Percentiles rank a stretch among this genome's conserved stretches.
phyloP scores from a whole-genome alignment of 75 land plant genomes.

The Sequoiadendron giganteum region DNA sequence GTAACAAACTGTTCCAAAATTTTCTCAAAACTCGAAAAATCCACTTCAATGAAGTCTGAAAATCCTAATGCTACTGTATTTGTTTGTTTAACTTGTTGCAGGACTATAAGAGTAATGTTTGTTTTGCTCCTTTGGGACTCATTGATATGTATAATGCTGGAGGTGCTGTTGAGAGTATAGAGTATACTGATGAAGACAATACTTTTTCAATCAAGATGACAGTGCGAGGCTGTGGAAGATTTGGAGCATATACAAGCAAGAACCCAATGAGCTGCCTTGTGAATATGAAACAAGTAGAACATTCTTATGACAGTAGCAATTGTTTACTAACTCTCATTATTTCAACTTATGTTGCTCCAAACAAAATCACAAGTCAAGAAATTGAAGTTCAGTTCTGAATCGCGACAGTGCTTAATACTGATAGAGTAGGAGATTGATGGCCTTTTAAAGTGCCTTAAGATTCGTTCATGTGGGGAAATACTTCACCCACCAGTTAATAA shows the following conservation, averaged over 20 bases:
- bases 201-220: slow-evolving; percentile 19
- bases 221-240: slow-evolving; percentile 54
- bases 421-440: background rate
- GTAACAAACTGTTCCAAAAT: background rate
- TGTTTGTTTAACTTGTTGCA: slow-evolving; percentile 9
- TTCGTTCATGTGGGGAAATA: too few species aligned
- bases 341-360: background rate
- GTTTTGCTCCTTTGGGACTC: slow-evolving; percentile 77
- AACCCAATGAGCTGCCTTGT: slow-evolving; percentile 41
- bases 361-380: background rate
- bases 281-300: slow-evolving; percentile 20
- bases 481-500: too few species aligned
- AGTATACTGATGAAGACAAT: background rate
- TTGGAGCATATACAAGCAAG: slow-evolving; percentile 62
- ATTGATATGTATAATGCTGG: slow-evolving; percentile 78
- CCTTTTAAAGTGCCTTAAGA: too few species aligned
- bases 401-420: background rate
- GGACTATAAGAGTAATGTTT: slow-evolving; percentile 26
- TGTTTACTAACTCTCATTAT: background rate
- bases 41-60: background rate
- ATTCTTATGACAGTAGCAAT: background rate
- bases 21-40: background rate
- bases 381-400: background rate
- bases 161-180: slow-evolving; percentile 45
- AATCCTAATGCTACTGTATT: background rate